phyloP scores from a whole-genome alignment of 73 alveolate genomes.

The Diophrys sp. region DNA sequence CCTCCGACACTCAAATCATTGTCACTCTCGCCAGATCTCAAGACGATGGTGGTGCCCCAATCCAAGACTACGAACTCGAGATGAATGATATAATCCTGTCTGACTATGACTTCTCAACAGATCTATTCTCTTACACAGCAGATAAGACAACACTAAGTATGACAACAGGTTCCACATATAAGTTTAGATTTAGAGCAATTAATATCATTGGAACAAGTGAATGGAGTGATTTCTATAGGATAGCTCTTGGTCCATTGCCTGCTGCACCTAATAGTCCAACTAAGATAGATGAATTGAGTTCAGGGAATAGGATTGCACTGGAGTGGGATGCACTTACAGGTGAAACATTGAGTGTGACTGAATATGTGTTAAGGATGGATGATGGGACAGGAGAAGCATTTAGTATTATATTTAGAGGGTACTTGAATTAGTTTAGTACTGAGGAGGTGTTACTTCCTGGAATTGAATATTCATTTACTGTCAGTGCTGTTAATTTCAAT shows the following conservation, averaged over 20 bases:
- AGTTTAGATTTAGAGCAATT: constrained; percentile 32
- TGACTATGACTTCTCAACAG: constrained; percentile 15
- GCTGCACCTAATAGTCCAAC: constrained; percentile 38
- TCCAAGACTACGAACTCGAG: constrained; percentile 30
- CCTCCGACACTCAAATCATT: neutral
- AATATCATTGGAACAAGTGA: constrained; percentile 42
- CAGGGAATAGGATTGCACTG: constrained; percentile 35
- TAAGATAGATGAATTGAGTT: constrained; percentile 5
- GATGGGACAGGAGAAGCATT: constrained; percentile 50
- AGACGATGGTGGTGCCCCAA: constrained; percentile 54
- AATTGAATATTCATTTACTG: constrained; percentile 37
- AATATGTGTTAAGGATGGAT: constrained; percentile 51
- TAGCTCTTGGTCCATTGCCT: constrained; percentile 64
- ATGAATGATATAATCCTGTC: constrained; percentile 27
- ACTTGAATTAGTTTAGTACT: too few relatives aligned
- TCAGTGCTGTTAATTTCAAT: constrained; percentile 47
- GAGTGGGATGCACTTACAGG: constrained; percentile 49
- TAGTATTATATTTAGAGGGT: too few relatives aligned
- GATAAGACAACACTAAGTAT: constrained; percentile 31
- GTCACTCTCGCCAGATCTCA: constrained; percentile 6
- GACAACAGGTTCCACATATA: constrained; percentile 19
- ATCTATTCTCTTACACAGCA: neutral
- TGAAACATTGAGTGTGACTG: constrained; percentile 31
- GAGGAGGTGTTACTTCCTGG: constrained; percentile 22
- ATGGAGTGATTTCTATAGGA: constrained; percentile 24